Conservation (phyloP, 805 yeast species). For the Metschnikowia peoriensis region DNA sequence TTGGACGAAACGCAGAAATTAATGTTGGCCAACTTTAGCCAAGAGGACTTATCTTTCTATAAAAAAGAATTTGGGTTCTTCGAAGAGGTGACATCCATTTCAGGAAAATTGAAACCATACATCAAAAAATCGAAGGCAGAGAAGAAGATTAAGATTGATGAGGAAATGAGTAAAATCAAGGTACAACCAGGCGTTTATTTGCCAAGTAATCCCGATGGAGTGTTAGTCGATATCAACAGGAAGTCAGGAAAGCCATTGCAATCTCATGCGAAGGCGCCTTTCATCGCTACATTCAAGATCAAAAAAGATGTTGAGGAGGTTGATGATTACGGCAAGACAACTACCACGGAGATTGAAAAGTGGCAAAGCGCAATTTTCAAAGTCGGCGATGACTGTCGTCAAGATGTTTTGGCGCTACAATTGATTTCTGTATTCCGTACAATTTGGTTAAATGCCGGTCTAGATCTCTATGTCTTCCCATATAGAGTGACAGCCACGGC, state of each 20-base stretch:
- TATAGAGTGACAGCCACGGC: slow-evolving; percentile 97
- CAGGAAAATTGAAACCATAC: slow-evolving; percentile 92
- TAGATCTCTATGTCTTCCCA: slow-evolving; percentile 90
- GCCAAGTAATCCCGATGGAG: slow-evolving; percentile 96
- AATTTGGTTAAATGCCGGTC: slow-evolving; percentile 83
- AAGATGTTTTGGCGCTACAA: slow-evolving; percentile 92
- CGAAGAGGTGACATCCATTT: slow-evolving; percentile 85
- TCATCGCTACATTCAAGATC: slow-evolving; percentile 92
- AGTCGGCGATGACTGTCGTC: slow-evolving; percentile 99
- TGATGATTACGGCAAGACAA: slow-evolving; percentile 37
- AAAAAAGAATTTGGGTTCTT: slow-evolving; percentile 85
- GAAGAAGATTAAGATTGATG: slow-evolving; percentile 93
- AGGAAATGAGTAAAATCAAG: slow-evolving; percentile 79
- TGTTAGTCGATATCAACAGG: slow-evolving; percentile 86
- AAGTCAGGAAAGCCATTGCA: slow-evolving; percentile 93
- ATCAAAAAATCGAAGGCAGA: slow-evolving; percentile 94
- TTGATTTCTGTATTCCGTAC: slow-evolving; percentile 87
- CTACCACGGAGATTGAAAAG: slow-evolving; percentile 49
- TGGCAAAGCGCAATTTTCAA: slow-evolving; percentile 98
- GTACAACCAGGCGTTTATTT: slow-evolving; percentile 83
- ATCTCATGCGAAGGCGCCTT: slow-evolving; percentile 98
- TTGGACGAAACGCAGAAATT: slow-evolving; percentile 68
- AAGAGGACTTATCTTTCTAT: slow-evolving; percentile 64
- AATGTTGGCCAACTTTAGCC: slow-evolving; percentile 62
- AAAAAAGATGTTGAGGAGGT: slow-evolving; percentile 51